phyloP scores from a whole-genome alignment of 2,329 filamentous ascomycete species.

The Arachnomyces sp. region DNA sequence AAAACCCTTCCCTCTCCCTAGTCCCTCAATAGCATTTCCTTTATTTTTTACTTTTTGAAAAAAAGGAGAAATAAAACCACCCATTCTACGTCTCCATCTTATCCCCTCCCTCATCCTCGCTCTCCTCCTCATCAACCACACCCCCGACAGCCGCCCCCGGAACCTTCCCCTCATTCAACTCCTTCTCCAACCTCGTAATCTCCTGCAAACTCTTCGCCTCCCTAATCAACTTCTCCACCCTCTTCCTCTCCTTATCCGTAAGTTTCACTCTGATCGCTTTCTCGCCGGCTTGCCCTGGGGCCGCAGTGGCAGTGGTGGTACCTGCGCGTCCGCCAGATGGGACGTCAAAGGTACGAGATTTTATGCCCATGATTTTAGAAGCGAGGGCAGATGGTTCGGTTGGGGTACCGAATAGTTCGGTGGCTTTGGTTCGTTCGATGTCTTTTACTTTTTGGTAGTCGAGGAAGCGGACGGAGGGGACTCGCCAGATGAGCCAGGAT shows the following conservation, averaged over 20 bases:
- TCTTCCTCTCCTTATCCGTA: constrained; percentile 80
- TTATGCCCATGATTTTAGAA: constrained; percentile 74
- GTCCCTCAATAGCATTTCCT: no score
- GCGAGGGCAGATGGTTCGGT: constrained; percentile 75
- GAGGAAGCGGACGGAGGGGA: constrained; percentile 77
- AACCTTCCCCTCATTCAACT: constrained; percentile 79
- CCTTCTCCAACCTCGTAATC: constrained; percentile 83
- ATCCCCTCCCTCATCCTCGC: constrained; percentile 23
- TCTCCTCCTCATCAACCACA: constrained; percentile 26
- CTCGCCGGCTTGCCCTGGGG: constrained; percentile 37
- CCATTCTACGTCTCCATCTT: constrained; percentile 31
- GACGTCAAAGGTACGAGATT: constrained; percentile 67
- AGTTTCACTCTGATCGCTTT: constrained; percentile 74
- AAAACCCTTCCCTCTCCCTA: no score
- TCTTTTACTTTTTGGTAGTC: constrained; percentile 91
- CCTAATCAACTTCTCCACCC: constrained; percentile 77
- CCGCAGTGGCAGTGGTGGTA: constrained; percentile 26
- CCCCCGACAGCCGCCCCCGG: constrained; percentile 52
- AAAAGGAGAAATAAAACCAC: not conserved
- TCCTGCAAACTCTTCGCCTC: constrained; percentile 85
- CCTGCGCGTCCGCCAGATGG: constrained; percentile 32
- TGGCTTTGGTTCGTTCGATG: constrained; percentile 67
- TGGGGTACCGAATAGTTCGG: constrained; percentile 71
- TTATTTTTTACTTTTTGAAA: no score
- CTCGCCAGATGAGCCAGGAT: constrained; percentile 82